phyloP scores from a whole-genome alignment of 148 eudicot genomes.

The Amaranthus cruentus region DNA sequence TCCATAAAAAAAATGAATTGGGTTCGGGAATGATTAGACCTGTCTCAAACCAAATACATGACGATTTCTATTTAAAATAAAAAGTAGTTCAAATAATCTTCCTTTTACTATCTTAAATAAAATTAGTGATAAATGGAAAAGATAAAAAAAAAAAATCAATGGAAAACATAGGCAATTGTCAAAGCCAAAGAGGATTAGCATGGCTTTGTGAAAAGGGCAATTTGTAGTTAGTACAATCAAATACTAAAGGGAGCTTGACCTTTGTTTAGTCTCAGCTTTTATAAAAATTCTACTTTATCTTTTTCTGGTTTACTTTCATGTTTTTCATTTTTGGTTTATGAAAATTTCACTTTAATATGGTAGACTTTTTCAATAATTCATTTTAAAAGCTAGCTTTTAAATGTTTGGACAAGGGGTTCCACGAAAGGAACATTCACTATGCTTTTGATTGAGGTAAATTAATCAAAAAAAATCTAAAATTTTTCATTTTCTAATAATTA shows the following conservation, averaged over 20 bases:
- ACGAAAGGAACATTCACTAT: too few species aligned
- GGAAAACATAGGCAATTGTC: constrained; percentile 23
- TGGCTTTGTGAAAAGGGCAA: constrained; percentile 14
- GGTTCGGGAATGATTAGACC: too few species aligned
- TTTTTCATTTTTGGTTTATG: neutral
- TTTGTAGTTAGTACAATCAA: constrained; percentile 18
- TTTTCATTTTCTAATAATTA: too few species aligned
- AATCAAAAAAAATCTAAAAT: too few species aligned
- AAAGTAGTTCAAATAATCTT: too few species aligned
- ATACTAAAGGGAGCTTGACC: constrained; percentile 27
- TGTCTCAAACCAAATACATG: too few species aligned
- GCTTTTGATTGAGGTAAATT: too few species aligned
- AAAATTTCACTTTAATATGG: neutral
- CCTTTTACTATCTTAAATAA: neutral
- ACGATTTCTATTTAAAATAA: too few species aligned
- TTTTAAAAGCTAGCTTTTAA: neutral
- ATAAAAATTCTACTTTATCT: constrained; percentile 18
- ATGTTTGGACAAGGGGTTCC: too few species aligned
- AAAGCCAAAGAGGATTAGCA: constrained; percentile 15
- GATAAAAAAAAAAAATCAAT: neutral
- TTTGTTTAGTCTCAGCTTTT: constrained; percentile 23
- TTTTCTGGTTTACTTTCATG: constrained; percentile 3
- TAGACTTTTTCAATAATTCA: constrained; percentile 3
- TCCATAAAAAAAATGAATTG: too few species aligned
- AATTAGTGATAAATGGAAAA: neutral